Base-by-base conservation (phyloP, 1,284 basidiomycete genomes). In the Tilletia setariae region DNA sequence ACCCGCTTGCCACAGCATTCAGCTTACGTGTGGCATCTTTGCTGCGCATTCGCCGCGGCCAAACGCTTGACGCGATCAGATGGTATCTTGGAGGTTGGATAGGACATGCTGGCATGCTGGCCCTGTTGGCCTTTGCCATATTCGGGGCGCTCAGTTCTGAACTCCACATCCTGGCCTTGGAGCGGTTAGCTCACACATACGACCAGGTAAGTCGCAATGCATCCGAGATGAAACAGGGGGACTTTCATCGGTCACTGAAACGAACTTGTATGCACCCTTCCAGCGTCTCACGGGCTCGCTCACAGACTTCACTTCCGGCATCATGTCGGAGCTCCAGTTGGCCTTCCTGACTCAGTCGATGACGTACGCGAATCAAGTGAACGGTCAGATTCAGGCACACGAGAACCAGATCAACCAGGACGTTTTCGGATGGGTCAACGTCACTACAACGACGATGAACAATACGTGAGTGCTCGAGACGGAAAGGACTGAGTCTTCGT, bases 101-200 rank as follows among this genome's bases (percentile, higher is more conserved):
- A 70, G 91, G 92, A 79, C 92, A 97, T 79, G 89, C 93, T 1
- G 91, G 93, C 0, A 92, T 92, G 1, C 86, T 96, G 49, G 90
- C 91, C 0, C 90, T 93, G 78, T 89, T 98, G 80, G 87, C 93
- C 69, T 92, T 97, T 76, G 93, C 94, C 13, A 84, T 94, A 71
- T 88, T 96, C 72, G 94, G 94, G 16, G 84, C 98, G n/a, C 83
- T 96, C 64, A 89, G 89, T n/a, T 89, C 96, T 32, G 86, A 94
- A 80, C 84, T 94, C 23, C 95, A 98, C 83, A 86, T 97, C 21
- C 78, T 89, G 44, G 92, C 78, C 6, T 49, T 83, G 30, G 70
- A 75, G 9, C 72, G 74, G 0, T 68, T 83, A 4, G 65, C 76
- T 42, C 1, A 35, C 16, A 56, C 65, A 32, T 78, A 73, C 66